Evolutionary conservation across 2,329 filamentous ascomycete species (phyloP).

Genomic region (Colletotrichum godetiae): DNA sequence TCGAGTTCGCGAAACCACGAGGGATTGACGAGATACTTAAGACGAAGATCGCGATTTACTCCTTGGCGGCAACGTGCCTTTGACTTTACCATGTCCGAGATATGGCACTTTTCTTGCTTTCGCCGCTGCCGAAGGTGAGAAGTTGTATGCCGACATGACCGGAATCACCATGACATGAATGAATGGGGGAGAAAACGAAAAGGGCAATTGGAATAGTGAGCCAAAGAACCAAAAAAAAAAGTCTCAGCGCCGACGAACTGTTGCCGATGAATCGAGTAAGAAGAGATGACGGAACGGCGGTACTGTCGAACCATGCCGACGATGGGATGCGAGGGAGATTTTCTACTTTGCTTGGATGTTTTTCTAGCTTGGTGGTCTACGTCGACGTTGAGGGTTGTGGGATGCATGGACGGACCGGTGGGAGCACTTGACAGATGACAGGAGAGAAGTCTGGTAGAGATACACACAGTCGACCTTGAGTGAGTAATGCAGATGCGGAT

Average conservation of each 20-base stretch:
- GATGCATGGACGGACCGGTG: not conserved
- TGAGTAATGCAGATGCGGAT: not conserved
- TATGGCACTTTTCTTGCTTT: not conserved
- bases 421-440: not conserved
- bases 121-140: not conserved
- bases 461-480: not conserved
- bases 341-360: not conserved
- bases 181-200: not conserved
- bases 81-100: conserved; percentile 7
- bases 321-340: not conserved
- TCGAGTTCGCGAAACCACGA: not conserved
- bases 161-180: not conserved
- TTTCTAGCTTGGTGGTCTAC: not conserved
- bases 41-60: not conserved
- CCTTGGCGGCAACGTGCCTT: conserved; percentile 8
- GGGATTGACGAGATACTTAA: not conserved
- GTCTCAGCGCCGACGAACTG: not conserved
- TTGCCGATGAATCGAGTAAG: not conserved
- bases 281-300: not conserved
- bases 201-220: not conserved
- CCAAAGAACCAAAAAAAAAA: not conserved
- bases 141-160: not conserved
- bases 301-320: not conserved
- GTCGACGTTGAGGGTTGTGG: not conserved
- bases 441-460: not conserved